A percentile compares a stretch with the other conserved stretches of the same genome.
These are phyloP conservation scores for Dryas drummondii DNA, from an alignment of 306 rosid genomes.

Conservation along the genomic window DNA sequence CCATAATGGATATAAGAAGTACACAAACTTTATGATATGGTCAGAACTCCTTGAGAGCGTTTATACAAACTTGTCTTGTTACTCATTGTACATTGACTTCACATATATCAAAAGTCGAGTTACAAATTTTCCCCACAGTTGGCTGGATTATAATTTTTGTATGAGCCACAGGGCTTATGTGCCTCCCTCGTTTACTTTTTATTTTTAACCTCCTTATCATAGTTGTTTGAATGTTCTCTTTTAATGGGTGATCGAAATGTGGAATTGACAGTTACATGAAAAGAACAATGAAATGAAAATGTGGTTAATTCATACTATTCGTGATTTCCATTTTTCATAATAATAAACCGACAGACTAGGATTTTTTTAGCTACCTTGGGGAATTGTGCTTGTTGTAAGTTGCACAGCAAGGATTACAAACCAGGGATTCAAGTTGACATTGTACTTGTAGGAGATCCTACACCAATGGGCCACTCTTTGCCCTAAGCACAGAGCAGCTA, in stretches of 20 bases:
- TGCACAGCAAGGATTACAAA: too few relatives aligned
- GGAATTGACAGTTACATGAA: not conserved
- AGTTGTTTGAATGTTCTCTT: not conserved
- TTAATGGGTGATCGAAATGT: not conserved
- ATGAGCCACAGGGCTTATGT: not conserved
- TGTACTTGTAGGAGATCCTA: too few relatives aligned
- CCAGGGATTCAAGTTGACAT: too few relatives aligned
- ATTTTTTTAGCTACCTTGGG: not conserved
- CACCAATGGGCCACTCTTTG: too few relatives aligned
- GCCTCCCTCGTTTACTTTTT: not conserved
- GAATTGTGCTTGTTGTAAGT: too few relatives aligned
- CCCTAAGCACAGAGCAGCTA: too few relatives aligned
- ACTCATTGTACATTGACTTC: conserved; percentile 37
- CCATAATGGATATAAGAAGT: conserved; percentile 17
- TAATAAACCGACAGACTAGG: too few relatives aligned
- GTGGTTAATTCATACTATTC: not conserved
- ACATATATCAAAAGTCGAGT: conserved; percentile 25
- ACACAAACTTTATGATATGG: conserved; percentile 27
- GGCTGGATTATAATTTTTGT: not conserved
- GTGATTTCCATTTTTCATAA: not conserved
- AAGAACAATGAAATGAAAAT: not conserved
- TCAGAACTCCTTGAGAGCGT: conserved; percentile 28
- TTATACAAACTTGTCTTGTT: conserved; percentile 13
- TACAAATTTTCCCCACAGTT: not conserved
- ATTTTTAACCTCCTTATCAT: not conserved